These are phyloP conservation scores for Lipomyces chichibuensis DNA, from an alignment of 805 yeast genomes.

Conservation along the genomic window DNA sequence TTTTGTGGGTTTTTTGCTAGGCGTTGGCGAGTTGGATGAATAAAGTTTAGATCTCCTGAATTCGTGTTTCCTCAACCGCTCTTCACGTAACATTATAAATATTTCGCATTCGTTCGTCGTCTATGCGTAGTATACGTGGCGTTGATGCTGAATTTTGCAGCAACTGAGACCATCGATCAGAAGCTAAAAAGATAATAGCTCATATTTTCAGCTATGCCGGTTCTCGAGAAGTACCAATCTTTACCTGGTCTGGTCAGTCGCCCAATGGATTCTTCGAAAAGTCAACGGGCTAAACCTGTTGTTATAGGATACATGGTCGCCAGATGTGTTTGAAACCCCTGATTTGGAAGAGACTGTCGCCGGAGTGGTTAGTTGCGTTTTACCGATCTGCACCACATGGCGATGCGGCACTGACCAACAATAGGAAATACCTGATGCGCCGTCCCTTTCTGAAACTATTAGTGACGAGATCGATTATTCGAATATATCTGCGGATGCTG, in stretches of 20 bases:
- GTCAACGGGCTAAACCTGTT: not conserved
- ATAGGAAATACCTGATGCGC: not conserved
- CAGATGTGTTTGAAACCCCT: constrained; percentile 33
- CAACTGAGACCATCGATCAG: not conserved
- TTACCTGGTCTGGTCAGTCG: constrained; percentile 28
- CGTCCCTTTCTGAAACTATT: not conserved
- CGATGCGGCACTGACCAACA: not conserved
- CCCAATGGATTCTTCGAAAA: not conserved
- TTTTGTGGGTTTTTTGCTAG: no score
- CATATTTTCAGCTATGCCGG: constrained; percentile 8
- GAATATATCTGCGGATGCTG: constrained; percentile 27
- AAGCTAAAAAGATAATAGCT: not conserved
- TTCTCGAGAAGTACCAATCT: constrained; percentile 23
- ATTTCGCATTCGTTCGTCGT: no score
- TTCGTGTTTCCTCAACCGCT: not conserved
- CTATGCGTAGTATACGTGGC: no score
- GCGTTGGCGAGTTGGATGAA: not conserved
- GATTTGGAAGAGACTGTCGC: constrained; percentile 15
- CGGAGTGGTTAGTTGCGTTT: not conserved
- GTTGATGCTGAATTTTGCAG: not conserved
- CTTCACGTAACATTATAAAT: no score
- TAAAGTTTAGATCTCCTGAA: not conserved
- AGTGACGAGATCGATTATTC: constrained; percentile 31
- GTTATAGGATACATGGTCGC: constrained; percentile 34
- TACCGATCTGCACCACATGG: not conserved